Conservation (phyloP, 495 filamentous ascomycete genomes). For the Aspergillus homomorphus region DNA sequence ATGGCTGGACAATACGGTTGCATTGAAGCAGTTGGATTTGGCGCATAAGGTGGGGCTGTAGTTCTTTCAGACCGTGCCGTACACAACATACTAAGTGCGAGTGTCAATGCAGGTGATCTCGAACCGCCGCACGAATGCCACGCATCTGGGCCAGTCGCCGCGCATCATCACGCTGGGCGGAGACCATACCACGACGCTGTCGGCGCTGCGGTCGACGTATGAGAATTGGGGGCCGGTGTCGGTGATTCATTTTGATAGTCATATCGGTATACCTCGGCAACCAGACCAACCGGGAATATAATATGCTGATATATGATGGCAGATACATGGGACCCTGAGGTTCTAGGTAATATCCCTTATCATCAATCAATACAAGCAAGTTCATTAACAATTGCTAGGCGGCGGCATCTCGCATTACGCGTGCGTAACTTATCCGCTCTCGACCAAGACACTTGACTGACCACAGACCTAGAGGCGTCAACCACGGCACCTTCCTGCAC, state of each 20-base stretch:
- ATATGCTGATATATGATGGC: not conserved
- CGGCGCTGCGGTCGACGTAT: slow-evolving; percentile 44
- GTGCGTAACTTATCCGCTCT: slow-evolving; percentile 23
- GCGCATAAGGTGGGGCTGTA: slow-evolving; percentile 40
- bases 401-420: slow-evolving; percentile 51
- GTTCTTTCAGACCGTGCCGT: not conserved
- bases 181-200: slow-evolving; percentile 51
- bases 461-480: slow-evolving; percentile 37
- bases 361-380: not conserved
- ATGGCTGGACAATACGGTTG: slow-evolving; percentile 50
- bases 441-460: slow-evolving; percentile 1
- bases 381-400: slow-evolving; percentile 3
- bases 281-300: not conserved
- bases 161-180: slow-evolving; percentile 50
- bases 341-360: slow-evolving; percentile 28
- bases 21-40: slow-evolving; percentile 47
- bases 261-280: slow-evolving; percentile 30
- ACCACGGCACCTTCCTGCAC: slow-evolving; percentile 53
- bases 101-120: slow-evolving; percentile 18
- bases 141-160: slow-evolving; percentile 22
- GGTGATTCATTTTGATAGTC: slow-evolving; percentile 55
- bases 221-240: slow-evolving; percentile 45
- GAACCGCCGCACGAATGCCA: slow-evolving; percentile 23
- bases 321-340: slow-evolving; percentile 50
- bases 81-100: not conserved